Base-by-base conservation (phyloP, 2,329 filamentous ascomycete species). In the Daldinia eschscholtzii region DNA sequence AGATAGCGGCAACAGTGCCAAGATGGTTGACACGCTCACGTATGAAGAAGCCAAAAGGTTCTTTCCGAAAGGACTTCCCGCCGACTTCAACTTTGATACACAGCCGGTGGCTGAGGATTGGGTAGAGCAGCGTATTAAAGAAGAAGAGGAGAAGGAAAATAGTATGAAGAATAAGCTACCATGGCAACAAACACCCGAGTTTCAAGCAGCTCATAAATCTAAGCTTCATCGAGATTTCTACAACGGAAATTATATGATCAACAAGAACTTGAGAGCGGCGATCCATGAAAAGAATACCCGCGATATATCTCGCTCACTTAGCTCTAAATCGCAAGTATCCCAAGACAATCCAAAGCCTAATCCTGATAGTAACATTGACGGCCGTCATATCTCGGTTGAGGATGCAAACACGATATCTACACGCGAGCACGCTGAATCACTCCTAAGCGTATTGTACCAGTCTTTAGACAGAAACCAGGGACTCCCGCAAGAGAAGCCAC, bases 371-470 rank as follows among this genome's bases (percentile, higher is more conserved):
- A 76, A 72, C 33, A 41, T 74, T 4, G 58, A 61, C 44, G 78
- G 79, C 37, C 74, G 63, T 2, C 67, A 71, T 37, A 75, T 84
- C 13, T 72, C 71, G n/a, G 66, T 82, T n/a, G 73, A 78, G 1
- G 78, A 84, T 39, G 81, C 80, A 33, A 81, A 80, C 65, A 63
- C 62, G 6, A 81, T 81, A 68, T 75, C 81, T 4, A 75, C 77
- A 2, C 70, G 76, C 1, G 80, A 84, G 56, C 81, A 84, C 59
- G 77, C 79, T 10, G 74, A 77, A 12, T 82, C 83, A 1, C 76
- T 86, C 10, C 60, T 87, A 9, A 81, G 79, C 56, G 80, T 85
- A 79, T 76, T 78, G 2, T 79, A 82, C 23, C 74, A 75, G 58
- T 69, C 73, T 18, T 37, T 78, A n/a, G 63, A 61, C n/a, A 69